phyloP scores from a whole-genome alignment of 306 rosid genomes.

The Glycyrrhiza uralensis region DNA sequence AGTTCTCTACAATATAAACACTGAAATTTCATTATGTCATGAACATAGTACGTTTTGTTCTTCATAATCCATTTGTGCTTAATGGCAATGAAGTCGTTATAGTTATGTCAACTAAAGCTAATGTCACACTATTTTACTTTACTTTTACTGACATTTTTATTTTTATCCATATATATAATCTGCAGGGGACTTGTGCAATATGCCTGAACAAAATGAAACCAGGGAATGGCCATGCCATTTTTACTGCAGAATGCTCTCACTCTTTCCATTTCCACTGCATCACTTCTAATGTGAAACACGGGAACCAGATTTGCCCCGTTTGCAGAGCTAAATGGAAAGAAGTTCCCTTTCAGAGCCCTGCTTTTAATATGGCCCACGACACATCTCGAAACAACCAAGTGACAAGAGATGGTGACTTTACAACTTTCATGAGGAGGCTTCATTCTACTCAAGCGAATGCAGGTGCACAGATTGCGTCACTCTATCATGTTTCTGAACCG shows the following conservation, averaged over 20 bases:
- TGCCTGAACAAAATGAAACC: conserved; percentile 78
- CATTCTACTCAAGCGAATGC: conserved; percentile 52
- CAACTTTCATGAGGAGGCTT: conserved; percentile 44
- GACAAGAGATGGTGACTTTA: conserved; percentile 60
- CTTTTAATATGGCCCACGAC: conserved; percentile 41
- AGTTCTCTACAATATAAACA: not conserved
- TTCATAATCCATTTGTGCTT: not conserved
- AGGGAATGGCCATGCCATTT: conserved; percentile 93
- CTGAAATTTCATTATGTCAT: not conserved
- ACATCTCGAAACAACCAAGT: conserved; percentile 44
- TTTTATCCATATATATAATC: conserved; percentile 23
- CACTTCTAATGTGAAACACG: conserved; percentile 93
- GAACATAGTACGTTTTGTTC: not conserved
- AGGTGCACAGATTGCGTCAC: conserved; percentile 48
- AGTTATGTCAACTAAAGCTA: conserved; percentile 4
- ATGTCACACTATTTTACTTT: not conserved
- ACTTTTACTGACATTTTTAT: conserved; percentile 29
- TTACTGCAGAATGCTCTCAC: conserved; percentile 96
- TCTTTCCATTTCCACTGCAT: conserved; percentile 95
- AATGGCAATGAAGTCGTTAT: not conserved
- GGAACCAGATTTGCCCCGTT: conserved; percentile 89
- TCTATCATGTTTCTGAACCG: conserved; percentile 60
- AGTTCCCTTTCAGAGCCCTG: conserved; percentile 72
- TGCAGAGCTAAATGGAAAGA: conserved; percentile 98
- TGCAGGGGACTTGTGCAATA: conserved; percentile 87